These are phyloP conservation scores for Aspergillus sp. DNA, from an alignment of 2,329 filamentous ascomycete species.

Conservation along the genomic window DNA sequence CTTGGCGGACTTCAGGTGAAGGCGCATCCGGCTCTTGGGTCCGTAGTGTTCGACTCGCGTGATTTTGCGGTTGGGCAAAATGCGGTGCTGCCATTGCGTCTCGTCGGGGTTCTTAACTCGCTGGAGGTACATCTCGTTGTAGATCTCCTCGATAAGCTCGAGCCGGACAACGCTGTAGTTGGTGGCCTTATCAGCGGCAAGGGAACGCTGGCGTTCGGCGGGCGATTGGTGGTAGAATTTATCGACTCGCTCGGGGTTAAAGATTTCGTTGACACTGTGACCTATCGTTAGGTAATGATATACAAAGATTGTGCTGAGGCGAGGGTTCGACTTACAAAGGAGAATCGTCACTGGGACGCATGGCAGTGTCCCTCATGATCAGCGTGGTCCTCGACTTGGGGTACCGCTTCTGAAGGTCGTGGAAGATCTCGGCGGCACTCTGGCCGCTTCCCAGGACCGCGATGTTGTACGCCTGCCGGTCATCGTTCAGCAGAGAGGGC, in stretches of 20 bases:
- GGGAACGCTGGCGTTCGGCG: slow-evolving; percentile 58
- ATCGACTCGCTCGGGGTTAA: slow-evolving; percentile 84
- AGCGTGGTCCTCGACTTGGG: slow-evolving; percentile 76
- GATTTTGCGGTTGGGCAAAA: slow-evolving; percentile 69
- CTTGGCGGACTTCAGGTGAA: slow-evolving; percentile 57
- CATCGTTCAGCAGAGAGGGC: slow-evolving; percentile 39
- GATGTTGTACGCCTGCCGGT: slow-evolving; percentile 60
- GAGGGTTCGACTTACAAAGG: slow-evolving; percentile 69
- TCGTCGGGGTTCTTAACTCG: slow-evolving; percentile 69
- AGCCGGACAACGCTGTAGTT: slow-evolving; percentile 95
- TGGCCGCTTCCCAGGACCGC: slow-evolving; percentile 88
- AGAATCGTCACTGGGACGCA: slow-evolving; percentile 91
- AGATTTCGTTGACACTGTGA: slow-evolving; percentile 87
- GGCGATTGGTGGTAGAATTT: slow-evolving; percentile 68
- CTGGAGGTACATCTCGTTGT: slow-evolving; percentile 85
- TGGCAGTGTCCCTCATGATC: slow-evolving; percentile 77
- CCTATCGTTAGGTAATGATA: slow-evolving; percentile 5
- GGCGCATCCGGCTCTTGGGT: slow-evolving; percentile 53
- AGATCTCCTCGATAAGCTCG: slow-evolving; percentile 85
- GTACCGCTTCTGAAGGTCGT: slow-evolving; percentile 78
- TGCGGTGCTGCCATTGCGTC: slow-evolving; percentile 75
- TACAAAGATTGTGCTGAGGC: not conserved
- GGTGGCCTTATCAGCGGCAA: slow-evolving; percentile 74
- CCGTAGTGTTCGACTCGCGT: slow-evolving; percentile 57
- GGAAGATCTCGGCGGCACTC: slow-evolving; percentile 93